phyloP scores from a whole-genome alignment of 2,329 filamentous ascomycete species.

The Pseudogymnoascus sp. region DNA sequence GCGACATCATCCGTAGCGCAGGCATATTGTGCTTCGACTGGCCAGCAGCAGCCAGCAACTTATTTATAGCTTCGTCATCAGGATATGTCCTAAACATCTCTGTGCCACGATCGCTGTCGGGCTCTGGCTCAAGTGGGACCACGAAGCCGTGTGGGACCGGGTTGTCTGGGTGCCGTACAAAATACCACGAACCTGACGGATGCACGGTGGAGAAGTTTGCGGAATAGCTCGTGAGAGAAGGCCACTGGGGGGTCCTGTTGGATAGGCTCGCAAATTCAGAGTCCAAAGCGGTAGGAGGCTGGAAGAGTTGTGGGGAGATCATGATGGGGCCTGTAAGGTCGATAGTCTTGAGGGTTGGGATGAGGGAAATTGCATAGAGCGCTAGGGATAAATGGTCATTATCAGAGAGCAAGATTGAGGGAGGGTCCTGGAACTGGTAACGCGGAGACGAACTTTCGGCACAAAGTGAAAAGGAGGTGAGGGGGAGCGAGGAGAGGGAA shows the following conservation, averaged over 20 bases:
- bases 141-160: not conserved
- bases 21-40: slow-evolving; percentile 8
- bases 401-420: not conserved
- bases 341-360: slow-evolving; percentile 7
- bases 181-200: slow-evolving; percentile 9
- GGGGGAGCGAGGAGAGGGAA: not conserved
- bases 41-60: slow-evolving; percentile 7
- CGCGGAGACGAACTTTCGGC: not conserved
- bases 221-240: not conserved
- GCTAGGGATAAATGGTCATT: slow-evolving; percentile 8
- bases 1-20: slow-evolving; percentile 2
- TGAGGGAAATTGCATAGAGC: slow-evolving; percentile 9
- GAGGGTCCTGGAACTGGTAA: slow-evolving; percentile 3
- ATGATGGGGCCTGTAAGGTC: slow-evolving; percentile 10
- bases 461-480: not conserved
- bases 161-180: slow-evolving; percentile 4
- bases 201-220: not conserved
- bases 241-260: not conserved
- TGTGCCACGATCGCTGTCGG: not conserved
- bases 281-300: not conserved
- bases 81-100: slow-evolving; percentile 9
- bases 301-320: slow-evolving; percentile 10
- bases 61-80: not conserved
- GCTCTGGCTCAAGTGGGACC: not conserved
- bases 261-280: not conserved